Percentiles rank a stretch among this genome's conserved stretches.
Evolutionary conservation across 768 basidiomycete genomes (phyloP).

Genomic region (Gyrodon lividus): DNA sequence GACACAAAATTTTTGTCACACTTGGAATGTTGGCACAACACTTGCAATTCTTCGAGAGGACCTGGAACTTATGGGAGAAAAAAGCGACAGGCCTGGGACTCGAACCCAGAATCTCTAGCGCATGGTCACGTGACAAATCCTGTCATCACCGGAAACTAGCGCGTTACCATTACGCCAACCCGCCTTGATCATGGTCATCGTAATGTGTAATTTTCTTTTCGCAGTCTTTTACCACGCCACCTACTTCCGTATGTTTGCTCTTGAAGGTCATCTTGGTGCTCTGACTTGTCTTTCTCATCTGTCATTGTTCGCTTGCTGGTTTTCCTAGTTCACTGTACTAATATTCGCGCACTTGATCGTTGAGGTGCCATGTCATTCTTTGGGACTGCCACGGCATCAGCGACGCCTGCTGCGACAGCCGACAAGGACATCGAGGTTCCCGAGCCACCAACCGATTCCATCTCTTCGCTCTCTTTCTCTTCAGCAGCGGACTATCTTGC

Average conservation of each 20-base stretch:
- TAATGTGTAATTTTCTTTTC: not conserved
- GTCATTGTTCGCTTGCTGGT: not conserved
- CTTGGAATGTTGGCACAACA: no score
- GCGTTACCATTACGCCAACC: slow-evolving; percentile 67
- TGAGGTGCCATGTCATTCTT: slow-evolving; percentile 44
- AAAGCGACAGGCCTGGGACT: slow-evolving; percentile 59
- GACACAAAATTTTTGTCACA: no score
- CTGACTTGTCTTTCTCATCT: not conserved
- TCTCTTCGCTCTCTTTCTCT: slow-evolving; percentile 83
- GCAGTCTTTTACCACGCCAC: slow-evolving; percentile 14
- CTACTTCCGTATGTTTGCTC: not conserved
- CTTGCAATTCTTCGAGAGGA: no score
- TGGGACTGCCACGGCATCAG: slow-evolving; percentile 27
- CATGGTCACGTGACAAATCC: not conserved
- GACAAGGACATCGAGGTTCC: slow-evolving; percentile 82
- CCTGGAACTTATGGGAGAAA: no score
- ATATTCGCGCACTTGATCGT: not conserved
- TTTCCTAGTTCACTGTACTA: not conserved
- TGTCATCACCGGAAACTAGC: slow-evolving; percentile 50
- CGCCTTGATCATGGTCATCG: slow-evolving; percentile 28
- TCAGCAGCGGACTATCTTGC: slow-evolving; percentile 86
- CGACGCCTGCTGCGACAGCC: slow-evolving; percentile 38
- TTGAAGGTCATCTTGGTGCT: not conserved
- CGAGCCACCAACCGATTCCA: slow-evolving; percentile 83
- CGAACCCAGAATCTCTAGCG: slow-evolving; percentile 64